Percentiles rank a stretch among this genome's conserved stretches.
phyloP scores from a whole-genome alignment of 441 rosid species.

The Omphalea diandra region DNA sequence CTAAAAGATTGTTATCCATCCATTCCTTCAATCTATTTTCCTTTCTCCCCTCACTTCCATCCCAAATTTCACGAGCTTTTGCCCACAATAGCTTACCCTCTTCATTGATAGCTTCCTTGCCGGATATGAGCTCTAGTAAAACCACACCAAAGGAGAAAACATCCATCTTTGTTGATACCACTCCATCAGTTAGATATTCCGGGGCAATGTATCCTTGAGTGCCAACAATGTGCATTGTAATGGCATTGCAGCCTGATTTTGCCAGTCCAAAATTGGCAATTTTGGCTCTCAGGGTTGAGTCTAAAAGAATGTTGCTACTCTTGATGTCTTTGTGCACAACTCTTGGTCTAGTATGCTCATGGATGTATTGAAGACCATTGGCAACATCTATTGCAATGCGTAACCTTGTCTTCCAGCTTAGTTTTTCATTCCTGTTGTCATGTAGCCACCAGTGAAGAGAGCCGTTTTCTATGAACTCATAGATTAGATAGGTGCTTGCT shows the following conservation, averaged over 20 bases:
- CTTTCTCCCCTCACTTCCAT: conserved; percentile 41
- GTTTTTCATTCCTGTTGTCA: conserved; percentile 27
- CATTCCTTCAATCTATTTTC: conserved; percentile 31
- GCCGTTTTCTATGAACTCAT: conserved; percentile 55
- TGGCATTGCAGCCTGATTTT: conserved; percentile 67
- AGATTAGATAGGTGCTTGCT: conserved; percentile 52
- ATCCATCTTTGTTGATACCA: conserved; percentile 62
- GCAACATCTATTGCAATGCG: conserved; percentile 54
- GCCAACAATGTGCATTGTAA: conserved; percentile 70
- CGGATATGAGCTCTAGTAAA: conserved; percentile 59
- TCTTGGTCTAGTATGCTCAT: conserved; percentile 59
- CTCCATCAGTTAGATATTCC: conserved; percentile 57
- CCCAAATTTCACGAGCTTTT: conserved; percentile 30
- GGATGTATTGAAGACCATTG: conserved; percentile 67
- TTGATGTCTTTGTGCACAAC: conserved; percentile 72
- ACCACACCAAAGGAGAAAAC: conserved; percentile 68
- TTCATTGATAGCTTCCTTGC: conserved; percentile 51
- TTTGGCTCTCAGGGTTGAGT: conserved; percentile 57
- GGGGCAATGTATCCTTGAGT: conserved; percentile 78
- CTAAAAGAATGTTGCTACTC: conserved; percentile 66
- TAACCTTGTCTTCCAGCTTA: conserved; percentile 54
- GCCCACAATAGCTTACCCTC: conserved; percentile 53
- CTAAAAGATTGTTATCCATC: conserved; percentile 41
- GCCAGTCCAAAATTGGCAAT: conserved; percentile 71
- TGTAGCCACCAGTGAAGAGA: conserved; percentile 63